Percentiles rank a stretch among this genome's conserved stretches.
phyloP scores from a whole-genome alignment of 2,329 filamentous ascomycete species.

The Didymella keratinophila region DNA sequence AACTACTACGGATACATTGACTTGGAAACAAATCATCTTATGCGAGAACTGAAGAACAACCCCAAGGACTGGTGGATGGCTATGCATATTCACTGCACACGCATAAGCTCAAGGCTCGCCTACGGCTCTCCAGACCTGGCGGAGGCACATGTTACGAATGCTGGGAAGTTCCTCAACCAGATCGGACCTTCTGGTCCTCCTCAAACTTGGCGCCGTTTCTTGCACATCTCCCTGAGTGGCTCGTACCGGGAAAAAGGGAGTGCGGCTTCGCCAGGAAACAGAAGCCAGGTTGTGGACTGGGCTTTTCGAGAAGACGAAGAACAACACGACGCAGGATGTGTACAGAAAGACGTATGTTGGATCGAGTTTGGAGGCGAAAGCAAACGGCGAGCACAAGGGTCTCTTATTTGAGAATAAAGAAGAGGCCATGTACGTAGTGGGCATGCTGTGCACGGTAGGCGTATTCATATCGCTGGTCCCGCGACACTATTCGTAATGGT shows the following conservation, averaged over 20 bases:
- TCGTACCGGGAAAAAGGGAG: slow-evolving; percentile 7
- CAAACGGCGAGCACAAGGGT: background rate
- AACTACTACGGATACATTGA: slow-evolving; percentile 8
- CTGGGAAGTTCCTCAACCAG: slow-evolving; percentile 8
- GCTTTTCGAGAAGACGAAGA: background rate
- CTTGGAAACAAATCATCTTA: background rate
- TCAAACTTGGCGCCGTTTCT: slow-evolving; percentile 1
- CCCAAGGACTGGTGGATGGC: slow-evolving; percentile 5
- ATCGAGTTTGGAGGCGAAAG: background rate
- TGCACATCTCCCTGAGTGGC: slow-evolving; percentile 9
- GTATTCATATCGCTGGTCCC: slow-evolving; percentile 25
- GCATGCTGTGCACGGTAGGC: slow-evolving; percentile 27
- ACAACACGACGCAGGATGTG: background rate
- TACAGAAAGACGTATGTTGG: background rate
- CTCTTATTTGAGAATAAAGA: slow-evolving; percentile 12
- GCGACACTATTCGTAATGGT: slow-evolving; percentile 25
- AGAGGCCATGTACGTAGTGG: slow-evolving; percentile 26
- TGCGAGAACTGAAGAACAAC: background rate
- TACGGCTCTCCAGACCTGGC: background rate
- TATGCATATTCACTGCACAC: slow-evolving; percentile 10
- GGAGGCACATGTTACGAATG: slow-evolving; percentile 9
- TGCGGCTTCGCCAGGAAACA: slow-evolving; percentile 7
- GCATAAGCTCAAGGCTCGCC: slow-evolving; percentile 9
- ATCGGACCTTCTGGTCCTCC: slow-evolving; percentile 12
- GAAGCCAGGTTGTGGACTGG: slow-evolving; percentile 8